Base-by-base conservation (phyloP, 139 green algal species). In the Prasinococcaceae sp. region DNA sequence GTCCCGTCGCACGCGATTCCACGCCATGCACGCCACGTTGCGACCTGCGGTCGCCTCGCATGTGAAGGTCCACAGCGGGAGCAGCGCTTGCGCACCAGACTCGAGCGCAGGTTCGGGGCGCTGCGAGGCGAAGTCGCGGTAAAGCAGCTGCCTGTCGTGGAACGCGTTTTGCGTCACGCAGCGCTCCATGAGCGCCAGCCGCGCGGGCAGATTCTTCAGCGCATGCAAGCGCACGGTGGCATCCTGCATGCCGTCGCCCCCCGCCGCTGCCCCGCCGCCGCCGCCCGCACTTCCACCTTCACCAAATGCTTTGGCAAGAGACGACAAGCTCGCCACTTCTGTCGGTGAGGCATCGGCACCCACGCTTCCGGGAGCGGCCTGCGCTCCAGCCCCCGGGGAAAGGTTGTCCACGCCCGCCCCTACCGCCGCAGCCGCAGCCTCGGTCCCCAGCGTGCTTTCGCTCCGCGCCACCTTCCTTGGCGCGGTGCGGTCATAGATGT, bases 1-100 rank as follows among this genome's bases (percentile, higher is more conserved):
- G 47, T 84, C 69, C 4, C 57, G 58, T 6, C 51, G 50, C 12
- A 47, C 58, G 30, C 61, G 69, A 55, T 86, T 89, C 78, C 77
- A 92, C 16, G 43, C 46, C 28, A 66, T 55, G 51, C 52, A 63
- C 9, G 23, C 47, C 23, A 66, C 59, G 32, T 68, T 63, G 25
- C 55, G 30, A 9, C 51, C 59, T 38, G 66, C 37, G 6, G 58
- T 64, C 6, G 27, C 16, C 19, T 54, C 51, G 35, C 51, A 60
- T 14, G 9, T 29, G 35, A 60, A 60, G 19, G 57, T 22, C 51
- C 51, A 60, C 6, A 67, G 43, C 17, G 25, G 19, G 24, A 41
- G 35, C 35, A 41, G 35, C 42, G 50, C 50, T 50, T 50, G 26
- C 26, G 50, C 36, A 24, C 50, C 16, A 20, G 22, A 29, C 19